These are phyloP conservation scores for Mrakia frigida DNA, from an alignment of 768 basidiomycete genomes.

Conservation along the genomic window DNA sequence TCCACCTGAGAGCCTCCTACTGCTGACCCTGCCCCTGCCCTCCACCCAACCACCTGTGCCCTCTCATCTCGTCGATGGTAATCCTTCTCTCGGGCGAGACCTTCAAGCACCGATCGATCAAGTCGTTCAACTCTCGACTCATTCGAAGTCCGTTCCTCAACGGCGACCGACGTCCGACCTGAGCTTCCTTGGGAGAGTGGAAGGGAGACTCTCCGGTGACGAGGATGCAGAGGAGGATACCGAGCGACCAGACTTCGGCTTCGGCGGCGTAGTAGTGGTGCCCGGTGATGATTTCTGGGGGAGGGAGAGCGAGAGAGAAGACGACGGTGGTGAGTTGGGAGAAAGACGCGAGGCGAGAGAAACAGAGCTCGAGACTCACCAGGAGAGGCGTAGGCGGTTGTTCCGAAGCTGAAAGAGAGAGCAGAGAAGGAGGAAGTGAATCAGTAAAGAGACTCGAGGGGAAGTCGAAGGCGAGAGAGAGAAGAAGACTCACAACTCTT, in stretches of 20 bases:
- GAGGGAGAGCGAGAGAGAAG: slow-evolving; percentile 17
- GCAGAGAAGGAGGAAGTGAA: neutral
- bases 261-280: slow-evolving; percentile 45
- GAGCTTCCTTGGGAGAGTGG: slow-evolving; percentile 35
- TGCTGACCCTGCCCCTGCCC: neutral
- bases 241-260: slow-evolving; percentile 49
- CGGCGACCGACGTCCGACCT: slow-evolving; percentile 36
- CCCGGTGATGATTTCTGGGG: slow-evolving; percentile 45
- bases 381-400: slow-evolving; percentile 39
- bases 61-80: slow-evolving; percentile 38
- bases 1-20: too few species aligned
- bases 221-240: slow-evolving; percentile 48
- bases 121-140: slow-evolving; percentile 35
- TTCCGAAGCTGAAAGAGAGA: slow-evolving; percentile 40
- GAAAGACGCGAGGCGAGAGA: neutral
- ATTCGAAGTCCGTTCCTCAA: slow-evolving; percentile 34
- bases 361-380: neutral
- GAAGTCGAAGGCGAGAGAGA: slow-evolving; percentile 49
- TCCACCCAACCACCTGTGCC: slow-evolving; percentile 27
- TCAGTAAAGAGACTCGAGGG: slow-evolving; percentile 38
- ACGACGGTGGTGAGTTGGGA: neutral
- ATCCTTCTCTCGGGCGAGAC: slow-evolving; percentile 38
- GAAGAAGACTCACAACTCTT: slow-evolving; percentile 52
- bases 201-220: slow-evolving; percentile 48
- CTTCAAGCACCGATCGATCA: slow-evolving; percentile 41